Percentiles rank a stretch among this genome's conserved stretches.
Conservation (phyloP, 176 grass and related monocot genomes). For the Triticum urartu region DNA sequence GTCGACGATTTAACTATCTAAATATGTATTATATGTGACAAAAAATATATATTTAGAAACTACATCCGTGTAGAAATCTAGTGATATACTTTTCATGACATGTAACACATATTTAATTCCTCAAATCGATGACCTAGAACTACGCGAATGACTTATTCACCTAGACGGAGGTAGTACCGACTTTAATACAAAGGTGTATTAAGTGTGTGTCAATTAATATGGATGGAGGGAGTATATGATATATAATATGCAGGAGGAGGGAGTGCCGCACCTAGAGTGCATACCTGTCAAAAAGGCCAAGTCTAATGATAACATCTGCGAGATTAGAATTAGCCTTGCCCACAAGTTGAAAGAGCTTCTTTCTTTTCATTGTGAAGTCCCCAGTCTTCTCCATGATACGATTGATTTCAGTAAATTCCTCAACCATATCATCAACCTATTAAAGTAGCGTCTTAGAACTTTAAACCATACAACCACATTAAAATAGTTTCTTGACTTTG, state of each 20-base stretch:
- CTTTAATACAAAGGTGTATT: too few relatives aligned
- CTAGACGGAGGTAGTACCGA: too few relatives aligned
- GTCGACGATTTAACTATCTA: too few relatives aligned
- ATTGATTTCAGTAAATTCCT: constrained; percentile 97
- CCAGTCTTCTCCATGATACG: constrained; percentile 91
- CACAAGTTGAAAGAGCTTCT: constrained; percentile 98
- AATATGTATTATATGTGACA: too few relatives aligned
- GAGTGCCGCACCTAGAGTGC: neutral
- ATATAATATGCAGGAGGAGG: neutral
- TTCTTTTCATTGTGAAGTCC: constrained; percentile 88
- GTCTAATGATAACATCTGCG: constrained; percentile 82
- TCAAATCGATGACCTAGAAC: too few relatives aligned
- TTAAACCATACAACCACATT: constrained; percentile 10
- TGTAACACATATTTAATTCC: too few relatives aligned
- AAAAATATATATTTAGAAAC: too few relatives aligned
- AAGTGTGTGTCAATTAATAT: too few relatives aligned
- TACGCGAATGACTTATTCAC: too few relatives aligned
- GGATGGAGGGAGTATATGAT: neutral
- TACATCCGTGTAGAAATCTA: too few relatives aligned
- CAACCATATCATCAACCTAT: constrained; percentile 97
- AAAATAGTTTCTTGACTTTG: neutral
- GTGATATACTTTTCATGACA: too few relatives aligned
- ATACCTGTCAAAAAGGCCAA: constrained; percentile 96
- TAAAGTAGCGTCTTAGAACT: constrained; percentile 20
- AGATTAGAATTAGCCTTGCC: constrained; percentile 94